Evolutionary conservation across 768 basidiomycete species (phyloP).

Genomic region (Phlebiopsis gigantea): DNA sequence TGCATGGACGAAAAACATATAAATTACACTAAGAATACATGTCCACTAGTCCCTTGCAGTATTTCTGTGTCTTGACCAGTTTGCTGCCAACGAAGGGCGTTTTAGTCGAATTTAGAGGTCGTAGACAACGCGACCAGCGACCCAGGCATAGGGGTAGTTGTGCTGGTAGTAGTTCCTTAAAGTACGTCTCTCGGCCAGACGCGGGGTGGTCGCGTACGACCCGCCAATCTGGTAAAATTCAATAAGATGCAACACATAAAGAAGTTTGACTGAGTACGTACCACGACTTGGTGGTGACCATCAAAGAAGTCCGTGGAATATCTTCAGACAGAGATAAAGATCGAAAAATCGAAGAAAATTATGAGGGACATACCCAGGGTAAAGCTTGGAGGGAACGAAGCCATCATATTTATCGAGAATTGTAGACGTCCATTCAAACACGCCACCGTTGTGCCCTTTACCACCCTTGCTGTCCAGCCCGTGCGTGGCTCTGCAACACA

Average conservation of each 20-base stretch:
- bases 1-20: too few species aligned
- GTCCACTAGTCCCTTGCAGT: too few species aligned
- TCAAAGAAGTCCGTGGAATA: conserved; percentile 93
- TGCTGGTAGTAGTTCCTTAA: conserved; percentile 91
- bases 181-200: conserved; percentile 67
- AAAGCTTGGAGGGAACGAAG: conserved; percentile 68
- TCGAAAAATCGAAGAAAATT: not conserved
- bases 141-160: conserved; percentile 88
- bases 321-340: conserved; percentile 28
- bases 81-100: too few species aligned
- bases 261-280: conserved; percentile 36
- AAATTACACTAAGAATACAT: too few species aligned
- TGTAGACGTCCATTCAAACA: conserved; percentile 98
- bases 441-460: conserved; percentile 84
- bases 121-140: conserved; percentile 67
- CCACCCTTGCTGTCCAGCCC: conserved; percentile 46
- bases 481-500: conserved; percentile 54
- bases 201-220: conserved; percentile 82
- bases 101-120: conserved; percentile 27
- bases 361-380: conserved; percentile 65
- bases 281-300: conserved; percentile 77
- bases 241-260: not conserved
- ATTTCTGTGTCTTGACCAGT: too few species aligned
- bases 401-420: conserved; percentile 66
- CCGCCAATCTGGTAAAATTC: conserved; percentile 66